phyloP scores from a whole-genome alignment of 83 land plant species.

The Diphasiastrum complanatum region DNA sequence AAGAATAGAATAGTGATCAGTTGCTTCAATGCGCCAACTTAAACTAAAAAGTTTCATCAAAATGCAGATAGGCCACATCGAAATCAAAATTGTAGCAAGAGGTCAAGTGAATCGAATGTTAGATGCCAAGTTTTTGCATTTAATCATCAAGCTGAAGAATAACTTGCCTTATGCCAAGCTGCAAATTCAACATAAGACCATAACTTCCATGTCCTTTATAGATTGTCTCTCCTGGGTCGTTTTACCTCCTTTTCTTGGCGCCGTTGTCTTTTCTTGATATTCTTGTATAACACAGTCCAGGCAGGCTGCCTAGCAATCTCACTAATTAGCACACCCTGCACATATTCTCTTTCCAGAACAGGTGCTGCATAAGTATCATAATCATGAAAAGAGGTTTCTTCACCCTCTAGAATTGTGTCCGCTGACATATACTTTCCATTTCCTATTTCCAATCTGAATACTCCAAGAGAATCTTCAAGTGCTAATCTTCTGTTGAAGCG shows the following conservation, averaged over 20 bases:
- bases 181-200: conserved; percentile 60
- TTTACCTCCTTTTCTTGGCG: conserved; percentile 31
- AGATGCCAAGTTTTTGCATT: too few relatives aligned
- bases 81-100: too few relatives aligned
- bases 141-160: conserved; percentile 1
- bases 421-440: not conserved
- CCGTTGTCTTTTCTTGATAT: not conserved
- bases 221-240: conserved; percentile 52
- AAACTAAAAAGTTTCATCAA: too few relatives aligned
- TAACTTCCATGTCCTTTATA: conserved; percentile 66
- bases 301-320: conserved; percentile 3
- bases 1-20: not conserved
- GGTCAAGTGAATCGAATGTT: too few relatives aligned
- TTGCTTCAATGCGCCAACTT: not conserved
- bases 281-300: conserved; percentile 1
- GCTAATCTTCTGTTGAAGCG: not conserved
- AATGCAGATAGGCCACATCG: too few relatives aligned
- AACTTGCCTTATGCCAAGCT: conserved; percentile 58
- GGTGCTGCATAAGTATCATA: not conserved
- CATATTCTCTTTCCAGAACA: conserved; percentile 1
- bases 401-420: conserved; percentile 4
- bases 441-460: conserved; percentile 6
- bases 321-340: conserved; percentile 7
- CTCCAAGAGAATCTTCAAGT: conserved; percentile 14
- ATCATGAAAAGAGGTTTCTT: not conserved